Conservation (phyloP, 2,329 filamentous ascomycete genomes). For the Fusarium chaquense region DNA sequence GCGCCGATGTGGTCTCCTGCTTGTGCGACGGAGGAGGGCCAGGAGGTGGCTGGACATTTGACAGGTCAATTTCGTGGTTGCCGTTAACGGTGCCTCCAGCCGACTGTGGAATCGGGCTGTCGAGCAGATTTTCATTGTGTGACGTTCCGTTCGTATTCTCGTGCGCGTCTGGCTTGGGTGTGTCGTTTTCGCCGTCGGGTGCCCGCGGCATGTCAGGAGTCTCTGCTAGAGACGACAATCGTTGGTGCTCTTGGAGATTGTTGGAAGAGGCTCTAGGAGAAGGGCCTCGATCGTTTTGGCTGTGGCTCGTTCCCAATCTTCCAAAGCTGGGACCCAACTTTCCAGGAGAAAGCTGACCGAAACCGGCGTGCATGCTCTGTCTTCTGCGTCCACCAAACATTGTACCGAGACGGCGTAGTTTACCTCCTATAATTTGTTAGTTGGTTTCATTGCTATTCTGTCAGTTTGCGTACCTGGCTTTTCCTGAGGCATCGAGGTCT, state of each 20-base stretch:
- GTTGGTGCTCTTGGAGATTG: slow-evolving; percentile 67
- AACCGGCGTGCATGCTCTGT: slow-evolving; percentile 74
- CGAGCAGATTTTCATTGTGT: slow-evolving; percentile 48
- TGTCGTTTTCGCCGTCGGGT: slow-evolving; percentile 47
- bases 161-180: slow-evolving; percentile 48
- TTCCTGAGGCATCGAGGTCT: slow-evolving; percentile 55
- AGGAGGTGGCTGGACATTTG: slow-evolving; percentile 64
- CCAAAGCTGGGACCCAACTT: slow-evolving; percentile 69
- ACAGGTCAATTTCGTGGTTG: slow-evolving; percentile 59
- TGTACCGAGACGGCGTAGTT: slow-evolving; percentile 73
- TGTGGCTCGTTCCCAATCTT: slow-evolving; percentile 73
- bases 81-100: slow-evolving; percentile 61
- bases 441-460: not conserved
- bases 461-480: slow-evolving; percentile 52
- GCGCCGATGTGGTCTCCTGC: slow-evolving; percentile 54
- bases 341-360: slow-evolving; percentile 66
- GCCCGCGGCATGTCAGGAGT: slow-evolving; percentile 58
- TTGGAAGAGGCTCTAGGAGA: slow-evolving; percentile 71
- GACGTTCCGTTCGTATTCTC: slow-evolving; percentile 62
- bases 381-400: slow-evolving; percentile 72
- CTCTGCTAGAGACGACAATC: slow-evolving; percentile 70
- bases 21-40: slow-evolving; percentile 60
- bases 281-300: slow-evolving; percentile 56
- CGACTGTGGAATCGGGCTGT: slow-evolving; percentile 48
- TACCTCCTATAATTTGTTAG: slow-evolving; percentile 60